Evolutionary conservation across 805 yeast genomes (phyloP), one percentile per base, ranked within the genome.

Genomic region (Wickerhamiella bombiphila): DNA sequence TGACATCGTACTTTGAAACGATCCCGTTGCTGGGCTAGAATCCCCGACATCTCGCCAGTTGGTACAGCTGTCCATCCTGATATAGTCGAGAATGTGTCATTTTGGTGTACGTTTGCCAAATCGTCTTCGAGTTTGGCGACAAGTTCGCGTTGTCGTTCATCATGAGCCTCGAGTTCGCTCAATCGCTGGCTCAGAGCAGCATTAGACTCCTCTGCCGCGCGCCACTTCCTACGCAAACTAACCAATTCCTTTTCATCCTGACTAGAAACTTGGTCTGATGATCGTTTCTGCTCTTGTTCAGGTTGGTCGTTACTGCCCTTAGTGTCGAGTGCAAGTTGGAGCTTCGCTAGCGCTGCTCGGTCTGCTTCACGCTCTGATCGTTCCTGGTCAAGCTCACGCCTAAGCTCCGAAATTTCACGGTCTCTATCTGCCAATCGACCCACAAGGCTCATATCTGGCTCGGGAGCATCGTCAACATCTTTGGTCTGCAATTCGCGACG

Each of bases 11-110:
- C 69, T 50, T 93, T 74, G 64, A 86, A 85, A 44, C 98, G 65
- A 57, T 88, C 98, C 55, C 98, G 74, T 61, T 88, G 98, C 53
- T 88, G 86, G 11, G 95, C 85, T 21, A 91, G 73, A 37, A 88
- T 83, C 1, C 93, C 93, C 36, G 88, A 58, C 21, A 86, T 3
- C 8, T 42, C 19, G 49, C 51, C 42, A 50, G 34, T 58, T 48
- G 55, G 48, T 17, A 46, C 42, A 28, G 48, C 54, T 14, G 52
- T 52, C 62, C 58, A 56, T 9, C 60, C 60, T 7, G 58, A 53
- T 6, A 58, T 50, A 24, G 54, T 51, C 5, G 60, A 57, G 31
- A 50, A 48, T 5, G 61, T 44, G 39, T 46, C 48, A 16, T 36
- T 32, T 24, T 35, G 37, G 19, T 47, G 41, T 36, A 50, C 9